phyloP scores from a whole-genome alignment of 2,329 filamentous ascomycete species.

The Penicillium decumbens region DNA sequence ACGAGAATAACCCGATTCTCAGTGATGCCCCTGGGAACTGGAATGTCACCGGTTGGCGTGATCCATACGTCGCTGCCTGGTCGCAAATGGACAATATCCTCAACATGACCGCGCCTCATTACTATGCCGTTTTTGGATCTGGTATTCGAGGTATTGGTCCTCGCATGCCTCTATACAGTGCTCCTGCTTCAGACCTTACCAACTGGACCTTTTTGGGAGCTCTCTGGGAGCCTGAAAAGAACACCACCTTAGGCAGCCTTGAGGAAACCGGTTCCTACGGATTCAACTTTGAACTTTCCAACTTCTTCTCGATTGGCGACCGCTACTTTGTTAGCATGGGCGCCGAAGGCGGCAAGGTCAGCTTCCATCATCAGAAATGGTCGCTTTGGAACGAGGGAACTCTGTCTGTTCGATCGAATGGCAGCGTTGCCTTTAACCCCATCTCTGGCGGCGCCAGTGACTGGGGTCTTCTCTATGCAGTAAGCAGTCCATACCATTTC shows the following conservation, averaged over 20 bases:
- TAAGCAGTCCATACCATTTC: not conserved
- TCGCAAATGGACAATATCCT: conserved; percentile 7
- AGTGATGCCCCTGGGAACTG: conserved; percentile 8
- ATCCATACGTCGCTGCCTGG: conserved; percentile 12
- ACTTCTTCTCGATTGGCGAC: conserved; percentile 14
- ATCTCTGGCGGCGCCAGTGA: conserved; percentile 13
- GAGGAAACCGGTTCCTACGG: conserved; percentile 14
- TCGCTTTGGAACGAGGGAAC: conserved; percentile 16
- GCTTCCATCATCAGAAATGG: conserved; percentile 13
- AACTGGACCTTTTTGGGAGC: conserved; percentile 16
- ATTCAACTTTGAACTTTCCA: conserved; percentile 18
- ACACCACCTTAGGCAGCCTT: conserved; percentile 8
- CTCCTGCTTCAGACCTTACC: conserved; percentile 12
- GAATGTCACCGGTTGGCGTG: conserved; percentile 18
- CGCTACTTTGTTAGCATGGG: conserved; percentile 18
- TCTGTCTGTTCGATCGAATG: conserved; percentile 10
- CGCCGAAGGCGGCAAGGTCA: conserved; percentile 13
- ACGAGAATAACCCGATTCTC: conserved; percentile 13
- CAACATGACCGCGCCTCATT: conserved; percentile 11
- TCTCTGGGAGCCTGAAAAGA: conserved; percentile 15
- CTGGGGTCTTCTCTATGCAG: conserved; percentile 14
- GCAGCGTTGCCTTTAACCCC: conserved; percentile 14
- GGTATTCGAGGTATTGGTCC: conserved; percentile 13
- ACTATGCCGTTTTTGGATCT: conserved; percentile 15
- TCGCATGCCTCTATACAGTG: conserved; percentile 12